Evolutionary conservation across 2,329 filamentous ascomycete genomes (phyloP).

Genomic region (Ceratocystiopsis brevicomis): DNA sequence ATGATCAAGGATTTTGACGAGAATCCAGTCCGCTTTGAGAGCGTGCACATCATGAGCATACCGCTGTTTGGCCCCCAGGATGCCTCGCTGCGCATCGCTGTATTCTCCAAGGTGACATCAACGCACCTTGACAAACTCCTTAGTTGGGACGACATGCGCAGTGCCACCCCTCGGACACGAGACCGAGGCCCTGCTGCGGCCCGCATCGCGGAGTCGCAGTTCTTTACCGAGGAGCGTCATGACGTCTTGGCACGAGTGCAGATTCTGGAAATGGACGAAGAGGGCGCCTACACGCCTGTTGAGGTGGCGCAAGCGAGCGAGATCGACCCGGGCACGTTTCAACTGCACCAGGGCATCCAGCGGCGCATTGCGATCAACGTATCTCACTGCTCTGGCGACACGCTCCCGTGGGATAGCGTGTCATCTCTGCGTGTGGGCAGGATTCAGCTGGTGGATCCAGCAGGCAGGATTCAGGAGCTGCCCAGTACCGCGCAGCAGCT

Average conservation of each 20-base stretch:
- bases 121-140: conserved; percentile 95
- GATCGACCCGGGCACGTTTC: conserved; percentile 75
- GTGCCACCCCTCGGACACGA: conserved; percentile 44
- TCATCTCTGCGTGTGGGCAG: conserved; percentile 58
- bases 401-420: conserved; percentile 75
- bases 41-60: conserved; percentile 94
- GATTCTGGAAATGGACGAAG: conserved; percentile 78
- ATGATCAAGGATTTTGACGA: conserved; percentile 92
- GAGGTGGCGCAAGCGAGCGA: conserved; percentile 78
- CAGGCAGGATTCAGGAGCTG: conserved; percentile 37
- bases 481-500: not conserved
- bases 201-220: conserved; percentile 77
- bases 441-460: conserved; percentile 66
- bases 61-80: conserved; percentile 58
- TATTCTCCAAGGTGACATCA: conserved; percentile 75
- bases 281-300: conserved; percentile 76
- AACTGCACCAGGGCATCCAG: conserved; percentile 87
- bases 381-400: conserved; percentile 79
- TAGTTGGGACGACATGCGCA: conserved; percentile 97
- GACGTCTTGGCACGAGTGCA: conserved; percentile 79
- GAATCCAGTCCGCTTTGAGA: conserved; percentile 80
- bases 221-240: conserved; percentile 81
- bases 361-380: conserved; percentile 71
- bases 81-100: conserved; percentile 63
- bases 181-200: conserved; percentile 33